phyloP scores from a whole-genome alignment of 768 basidiomycete species.

The Imleria badia region DNA sequence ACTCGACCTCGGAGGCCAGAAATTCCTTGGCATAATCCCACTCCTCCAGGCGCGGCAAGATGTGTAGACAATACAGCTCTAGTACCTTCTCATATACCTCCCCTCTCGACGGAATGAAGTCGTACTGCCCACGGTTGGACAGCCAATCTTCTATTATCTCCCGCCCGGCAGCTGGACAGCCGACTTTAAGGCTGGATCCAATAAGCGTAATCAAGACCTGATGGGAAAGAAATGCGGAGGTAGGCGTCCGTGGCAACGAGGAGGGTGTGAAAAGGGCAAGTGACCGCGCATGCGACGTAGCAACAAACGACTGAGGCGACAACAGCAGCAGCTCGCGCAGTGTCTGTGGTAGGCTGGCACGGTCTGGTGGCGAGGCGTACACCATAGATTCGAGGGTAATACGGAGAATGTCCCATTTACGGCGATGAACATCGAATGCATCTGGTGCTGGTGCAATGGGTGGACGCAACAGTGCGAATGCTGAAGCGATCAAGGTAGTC shows the following conservation, averaged over 20 bases:
- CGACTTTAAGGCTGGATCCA: slow-evolving; percentile 67
- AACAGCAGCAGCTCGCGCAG: slow-evolving; percentile 54
- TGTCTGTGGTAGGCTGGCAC: slow-evolving; percentile 44
- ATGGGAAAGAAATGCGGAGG: slow-evolving; percentile 61
- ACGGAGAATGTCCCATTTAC: slow-evolving; percentile 87
- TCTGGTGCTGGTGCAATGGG: slow-evolving; percentile 38
- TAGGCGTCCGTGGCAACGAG: slow-evolving; percentile 36
- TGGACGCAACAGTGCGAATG: slow-evolving; percentile 59
- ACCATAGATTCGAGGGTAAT: slow-evolving; percentile 79
- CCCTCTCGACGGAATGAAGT: slow-evolving; percentile 30
- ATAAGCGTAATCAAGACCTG: slow-evolving; percentile 70
- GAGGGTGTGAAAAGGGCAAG: slow-evolving; percentile 64
- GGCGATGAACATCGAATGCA: slow-evolving; percentile 49
- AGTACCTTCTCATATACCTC: slow-evolving; percentile 73
- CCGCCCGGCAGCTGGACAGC: slow-evolving; percentile 58
- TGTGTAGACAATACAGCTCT: slow-evolving; percentile 72
- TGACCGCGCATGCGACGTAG: slow-evolving; percentile 60
- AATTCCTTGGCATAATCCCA: slow-evolving; percentile 84
- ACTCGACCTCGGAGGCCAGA: slow-evolving; percentile 68
- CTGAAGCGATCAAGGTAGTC: slow-evolving; percentile 61
- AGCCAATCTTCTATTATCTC: slow-evolving; percentile 80
- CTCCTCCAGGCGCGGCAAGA: slow-evolving; percentile 70
- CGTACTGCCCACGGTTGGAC: slow-evolving; percentile 48
- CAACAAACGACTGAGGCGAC: slow-evolving; percentile 58
- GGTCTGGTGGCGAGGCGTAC: slow-evolving; percentile 53